Base-by-base conservation (phyloP, 352 stramenopile species). In the Globisporangium apiculatum region DNA sequence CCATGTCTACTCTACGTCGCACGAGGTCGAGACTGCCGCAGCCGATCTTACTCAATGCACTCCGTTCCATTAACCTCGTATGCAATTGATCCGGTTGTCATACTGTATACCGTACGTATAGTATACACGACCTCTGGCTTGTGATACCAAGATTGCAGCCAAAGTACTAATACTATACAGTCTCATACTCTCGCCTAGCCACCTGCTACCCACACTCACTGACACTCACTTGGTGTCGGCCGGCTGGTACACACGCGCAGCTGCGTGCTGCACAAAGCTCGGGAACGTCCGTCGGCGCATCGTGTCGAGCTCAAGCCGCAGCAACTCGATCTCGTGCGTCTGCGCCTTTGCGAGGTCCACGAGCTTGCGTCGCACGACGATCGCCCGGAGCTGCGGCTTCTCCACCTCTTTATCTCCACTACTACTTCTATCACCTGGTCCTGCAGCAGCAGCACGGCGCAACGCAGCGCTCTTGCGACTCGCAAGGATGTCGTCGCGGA, bases 211-310 rank as follows among this genome's bases (percentile, higher is more conserved):
- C 3, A 43, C 40, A 12, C 40, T 35, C 35, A 10, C 5, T 10
- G 1, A 17, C 12, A 18, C 12, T 61, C 58, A 67, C 47, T 56
- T 58, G n/a, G 18, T 64, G 51, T 72, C 59, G 0, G 55, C n/a
- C 14, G 53, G 10, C n/a, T 72, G 68, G 37, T 79, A 71, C 1
- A 69, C 69, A 2, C 66, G 62, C 36, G 68, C 71, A 9, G 51
- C 48, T 17, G 75, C 64, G 10, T 79, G 71, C 52, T 88, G 78
- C 35, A 72, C 86, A 53, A 98, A 98, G 56, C 81, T 95, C 10
- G 92, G 92, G 62, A 97, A 98, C n/a, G 91, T 97, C 4, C 87
- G 79, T 14, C 89, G 75, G 2, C 90, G 84, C 69, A 98, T 94
- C 45, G 86, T 86, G 63, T 97, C 87, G 1, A 98, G 79, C 57